phyloP scores from a whole-genome alignment of 139 green algal species.

The Haematococcus sp. region DNA sequence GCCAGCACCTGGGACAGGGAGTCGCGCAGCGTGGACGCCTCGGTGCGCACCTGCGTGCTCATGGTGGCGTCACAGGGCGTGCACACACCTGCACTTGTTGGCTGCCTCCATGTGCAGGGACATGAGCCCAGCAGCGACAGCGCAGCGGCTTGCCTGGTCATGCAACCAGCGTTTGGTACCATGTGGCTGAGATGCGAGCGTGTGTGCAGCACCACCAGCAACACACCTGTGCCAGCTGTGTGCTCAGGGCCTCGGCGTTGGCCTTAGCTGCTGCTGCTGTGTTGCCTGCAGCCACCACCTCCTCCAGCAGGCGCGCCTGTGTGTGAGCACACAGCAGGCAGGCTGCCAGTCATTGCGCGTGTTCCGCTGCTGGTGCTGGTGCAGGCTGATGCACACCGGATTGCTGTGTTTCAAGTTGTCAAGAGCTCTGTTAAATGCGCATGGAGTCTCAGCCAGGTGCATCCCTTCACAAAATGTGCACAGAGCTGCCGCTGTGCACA shows the following conservation, averaged over 20 bases:
- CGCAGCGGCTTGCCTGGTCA: neutral
- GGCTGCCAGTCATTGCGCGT: too few relatives aligned
- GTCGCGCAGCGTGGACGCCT: constrained; percentile 23
- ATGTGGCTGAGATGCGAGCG: neutral
- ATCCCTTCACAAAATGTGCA: too few relatives aligned
- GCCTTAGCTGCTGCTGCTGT: neutral
- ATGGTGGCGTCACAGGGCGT: neutral
- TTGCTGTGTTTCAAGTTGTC: too few relatives aligned
- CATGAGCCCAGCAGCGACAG: neutral
- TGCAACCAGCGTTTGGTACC: neutral
- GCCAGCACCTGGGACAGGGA: constrained; percentile 20
- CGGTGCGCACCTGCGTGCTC: neutral
- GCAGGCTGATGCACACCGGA: too few relatives aligned
- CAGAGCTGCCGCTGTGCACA: too few relatives aligned
- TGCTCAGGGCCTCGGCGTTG: neutral
- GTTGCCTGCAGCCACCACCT: neutral
- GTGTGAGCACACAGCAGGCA: too few relatives aligned
- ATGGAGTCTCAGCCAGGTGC: too few relatives aligned
- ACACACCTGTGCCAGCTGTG: constrained; percentile 2
- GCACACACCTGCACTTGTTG: neutral
- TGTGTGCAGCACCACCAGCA: too few relatives aligned
- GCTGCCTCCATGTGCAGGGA: neutral
- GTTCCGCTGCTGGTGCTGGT: too few relatives aligned
- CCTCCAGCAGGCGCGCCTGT: neutral
- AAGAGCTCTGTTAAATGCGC: too few relatives aligned